These are phyloP conservation scores for Hypseocharis bilobata DNA, from an alignment of 441 rosid species.

Conservation along the genomic window DNA sequence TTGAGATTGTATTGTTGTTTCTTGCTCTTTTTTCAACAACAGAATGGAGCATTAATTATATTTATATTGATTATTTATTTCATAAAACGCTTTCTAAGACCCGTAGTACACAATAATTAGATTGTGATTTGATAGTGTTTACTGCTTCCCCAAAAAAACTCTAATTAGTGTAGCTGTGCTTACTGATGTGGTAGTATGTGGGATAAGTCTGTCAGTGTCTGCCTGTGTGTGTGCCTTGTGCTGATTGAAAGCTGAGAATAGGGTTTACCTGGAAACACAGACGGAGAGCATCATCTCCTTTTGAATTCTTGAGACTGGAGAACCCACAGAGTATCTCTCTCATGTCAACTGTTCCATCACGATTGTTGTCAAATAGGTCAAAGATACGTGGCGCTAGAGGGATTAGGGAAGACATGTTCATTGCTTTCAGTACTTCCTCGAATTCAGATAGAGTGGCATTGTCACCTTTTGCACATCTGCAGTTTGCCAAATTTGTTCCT, in stretches of 20 bases:
- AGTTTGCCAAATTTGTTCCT: slow-evolving; percentile 8
- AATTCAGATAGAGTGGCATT: slow-evolving; percentile 58
- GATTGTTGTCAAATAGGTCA: slow-evolving; percentile 55
- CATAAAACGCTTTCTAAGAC: neutral
- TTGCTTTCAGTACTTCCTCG: slow-evolving; percentile 57
- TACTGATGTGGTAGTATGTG: neutral
- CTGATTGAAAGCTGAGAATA: neutral
- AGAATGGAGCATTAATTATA: neutral
- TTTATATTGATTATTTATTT: neutral
- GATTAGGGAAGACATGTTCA: slow-evolving; percentile 54
- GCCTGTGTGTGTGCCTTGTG: neutral
- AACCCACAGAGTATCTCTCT: slow-evolving; percentile 67
- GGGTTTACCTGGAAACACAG: slow-evolving; percentile 53
- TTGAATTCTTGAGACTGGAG: slow-evolving; percentile 57
- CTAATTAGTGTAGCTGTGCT: neutral
- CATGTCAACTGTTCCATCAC: slow-evolving; percentile 66
- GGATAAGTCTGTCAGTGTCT: neutral
- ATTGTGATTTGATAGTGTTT: neutral
- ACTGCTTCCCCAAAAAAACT: no score
- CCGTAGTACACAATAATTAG: neutral
- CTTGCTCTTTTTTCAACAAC: neutral
- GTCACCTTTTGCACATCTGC: slow-evolving; percentile 61
- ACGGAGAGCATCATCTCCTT: slow-evolving; percentile 59
- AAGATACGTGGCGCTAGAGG: slow-evolving; percentile 62
- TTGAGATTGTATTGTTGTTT: neutral